These are phyloP conservation scores for Verticillium zaregamsianum DNA, from an alignment of 2,329 filamentous ascomycete genomes.

Conservation along the genomic window DNA sequence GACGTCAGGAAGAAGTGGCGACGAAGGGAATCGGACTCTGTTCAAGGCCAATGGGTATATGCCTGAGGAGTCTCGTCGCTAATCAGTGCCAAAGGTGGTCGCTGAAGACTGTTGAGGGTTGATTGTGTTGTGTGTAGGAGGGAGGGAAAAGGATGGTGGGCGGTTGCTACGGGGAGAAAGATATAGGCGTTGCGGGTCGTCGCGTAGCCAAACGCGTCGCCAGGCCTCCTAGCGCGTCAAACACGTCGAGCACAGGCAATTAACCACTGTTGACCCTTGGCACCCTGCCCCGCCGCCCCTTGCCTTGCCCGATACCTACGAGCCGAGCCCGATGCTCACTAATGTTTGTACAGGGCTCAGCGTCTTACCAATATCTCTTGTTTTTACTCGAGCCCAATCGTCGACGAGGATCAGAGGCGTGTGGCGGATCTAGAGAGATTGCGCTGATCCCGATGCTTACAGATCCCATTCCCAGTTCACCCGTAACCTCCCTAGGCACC, in stretches of 20 bases:
- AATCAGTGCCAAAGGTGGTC: neutral
- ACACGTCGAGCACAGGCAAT: constrained; percentile 11
- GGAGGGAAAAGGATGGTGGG: constrained; percentile 11
- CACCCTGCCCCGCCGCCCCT: neutral
- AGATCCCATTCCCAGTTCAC: neutral
- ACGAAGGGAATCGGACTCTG: neutral
- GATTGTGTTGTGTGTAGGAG: constrained; percentile 6
- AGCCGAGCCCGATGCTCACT: neutral
- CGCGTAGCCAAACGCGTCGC: constrained; percentile 30
- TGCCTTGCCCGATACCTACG: neutral
- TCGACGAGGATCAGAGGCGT: neutral
- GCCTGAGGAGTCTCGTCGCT: neutral
- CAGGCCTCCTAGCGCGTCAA: constrained; percentile 21
- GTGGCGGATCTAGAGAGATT: neutral
- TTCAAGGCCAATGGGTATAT: neutral
- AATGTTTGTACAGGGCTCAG: neutral
- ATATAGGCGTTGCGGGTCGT: constrained; percentile 12
- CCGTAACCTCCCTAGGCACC: neutral
- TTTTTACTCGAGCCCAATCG: neutral
- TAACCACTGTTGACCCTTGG: neutral
- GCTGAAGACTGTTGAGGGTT: neutral
- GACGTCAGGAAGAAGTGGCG: neutral
- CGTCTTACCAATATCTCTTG: neutral
- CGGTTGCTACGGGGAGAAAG: constrained; percentile 1
- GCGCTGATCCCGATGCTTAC: neutral